Percentiles rank a stretch among this genome's conserved stretches.
These are phyloP conservation scores for grape (Vitis vinifera) DNA, from an alignment of 164 flowering plant genomes.

Conservation along the genomic window ASM3070453v1 NC_081813.1:1272501-1273000, in stretches of 20 bases:
- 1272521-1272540: conserved; percentile 66
- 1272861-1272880: conserved; percentile 48
- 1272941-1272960: too few species aligned
- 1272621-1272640: conserved; percentile 83
- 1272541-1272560: conserved; percentile 55
- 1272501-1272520: conserved; percentile 92
- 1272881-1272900: conserved; percentile 53
- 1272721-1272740: background rate
- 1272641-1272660: conserved; percentile 79
- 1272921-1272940: background rate
- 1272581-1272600: conserved; percentile 82
- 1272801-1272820: conserved; percentile 63
- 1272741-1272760: conserved; percentile 3
- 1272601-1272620: conserved; percentile 44
- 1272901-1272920: conserved; percentile 40
- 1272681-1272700: background rate
- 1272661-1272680: conserved; percentile 3
- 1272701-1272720: background rate
- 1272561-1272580: conserved; percentile 56
- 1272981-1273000: too few species aligned
- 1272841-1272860: conserved; percentile 93
- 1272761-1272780: background rate
- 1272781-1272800: conserved; percentile 36
- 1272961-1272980: too few species aligned
- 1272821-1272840: conserved; percentile 92